These are phyloP conservation scores for Brasilioporus rufonigricans DNA, from an alignment of 768 basidiomycete species.

Conservation along the genomic window DNA sequence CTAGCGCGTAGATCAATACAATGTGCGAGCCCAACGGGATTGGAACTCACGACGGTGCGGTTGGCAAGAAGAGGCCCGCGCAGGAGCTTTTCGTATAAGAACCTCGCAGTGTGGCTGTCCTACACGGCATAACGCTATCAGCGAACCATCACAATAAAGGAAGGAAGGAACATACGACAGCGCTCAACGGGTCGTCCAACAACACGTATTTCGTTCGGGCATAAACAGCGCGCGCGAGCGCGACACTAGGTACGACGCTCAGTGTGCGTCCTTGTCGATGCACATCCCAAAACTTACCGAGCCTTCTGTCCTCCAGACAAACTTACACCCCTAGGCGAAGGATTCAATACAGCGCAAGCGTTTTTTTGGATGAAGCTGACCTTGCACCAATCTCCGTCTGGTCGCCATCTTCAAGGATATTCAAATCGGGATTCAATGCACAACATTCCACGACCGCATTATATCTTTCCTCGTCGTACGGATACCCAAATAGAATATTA, in stretches of 20 bases:
- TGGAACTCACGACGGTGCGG: constrained; percentile 60
- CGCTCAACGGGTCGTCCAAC: constrained; percentile 81
- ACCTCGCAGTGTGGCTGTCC: constrained; percentile 69
- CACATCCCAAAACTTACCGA: constrained; percentile 41
- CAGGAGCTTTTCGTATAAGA: constrained; percentile 62
- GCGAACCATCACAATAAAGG: neutral
- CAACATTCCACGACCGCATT: constrained; percentile 79
- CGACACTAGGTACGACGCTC: constrained; percentile 48
- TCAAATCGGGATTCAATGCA: constrained; percentile 76
- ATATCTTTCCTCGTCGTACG: constrained; percentile 69
- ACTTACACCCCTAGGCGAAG: constrained; percentile 55
- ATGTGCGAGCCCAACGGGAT: neutral
- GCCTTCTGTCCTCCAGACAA: constrained; percentile 84
- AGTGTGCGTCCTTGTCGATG: neutral
- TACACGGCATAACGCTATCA: constrained; percentile 22
- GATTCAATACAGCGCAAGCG: neutral
- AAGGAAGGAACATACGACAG: constrained; percentile 65
- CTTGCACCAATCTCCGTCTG: constrained; percentile 79
- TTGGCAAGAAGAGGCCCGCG: constrained; percentile 61
- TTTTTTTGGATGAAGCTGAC: constrained; percentile 22
- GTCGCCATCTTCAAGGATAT: constrained; percentile 85
- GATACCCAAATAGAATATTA: constrained; percentile 79
- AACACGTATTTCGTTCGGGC: constrained; percentile 65
- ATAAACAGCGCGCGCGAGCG: constrained; percentile 81
- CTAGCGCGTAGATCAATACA: constrained; percentile 28